Base-by-base conservation (phyloP, 768 basidiomycete species). In the Mycena pura region DNA sequence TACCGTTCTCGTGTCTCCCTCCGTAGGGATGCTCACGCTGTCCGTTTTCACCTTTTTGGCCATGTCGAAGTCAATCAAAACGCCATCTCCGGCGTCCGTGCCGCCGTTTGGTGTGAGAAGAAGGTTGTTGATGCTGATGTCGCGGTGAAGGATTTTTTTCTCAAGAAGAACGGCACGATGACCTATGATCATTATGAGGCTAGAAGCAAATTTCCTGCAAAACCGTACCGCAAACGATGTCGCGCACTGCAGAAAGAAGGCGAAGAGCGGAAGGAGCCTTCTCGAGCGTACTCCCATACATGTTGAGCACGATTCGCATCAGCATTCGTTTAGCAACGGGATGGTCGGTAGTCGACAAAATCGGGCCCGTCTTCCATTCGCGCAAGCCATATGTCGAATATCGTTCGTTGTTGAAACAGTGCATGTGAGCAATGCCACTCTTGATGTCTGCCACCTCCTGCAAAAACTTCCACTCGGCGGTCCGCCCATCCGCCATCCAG, bases 91-190 rank as follows among this genome's bases (percentile, higher is more conserved):
- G n/a, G n/a, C n/a, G n/a, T n/a, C n/a, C n/a, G 4, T 2, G 8
- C 3, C 19, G 21, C 25, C 14, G 8, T 29, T 9, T 6, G 40
- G 21, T 2, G 45, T 34, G 45, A 70, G 51, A 14, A 70, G 64
- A 24, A 72, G 67, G 29, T 72, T 74, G 22, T 62, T 62, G 19
- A 63, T 44, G 40, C 67, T 70, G 51, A 74, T 62, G 50, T 73
- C 72, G 6, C 70, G 68, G 43, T 74, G 72, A 6, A 74, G 61
- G 27, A 74, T 68, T 0, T 41, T 46, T n/a, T 54, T 24, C 21
- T 45, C 56, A 58, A 68, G 17, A 57, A 60, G 29, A 15, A 14
- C 25, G 5, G 57, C 61, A 17, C 55, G 52, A 40, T 70, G 69
- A 13, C 68, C 70, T 71, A 31, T 43, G 40, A 21, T 22, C 2